Base-by-base conservation (phyloP, 257 asterid genomes). In the Linaria vulgaris region DNA sequence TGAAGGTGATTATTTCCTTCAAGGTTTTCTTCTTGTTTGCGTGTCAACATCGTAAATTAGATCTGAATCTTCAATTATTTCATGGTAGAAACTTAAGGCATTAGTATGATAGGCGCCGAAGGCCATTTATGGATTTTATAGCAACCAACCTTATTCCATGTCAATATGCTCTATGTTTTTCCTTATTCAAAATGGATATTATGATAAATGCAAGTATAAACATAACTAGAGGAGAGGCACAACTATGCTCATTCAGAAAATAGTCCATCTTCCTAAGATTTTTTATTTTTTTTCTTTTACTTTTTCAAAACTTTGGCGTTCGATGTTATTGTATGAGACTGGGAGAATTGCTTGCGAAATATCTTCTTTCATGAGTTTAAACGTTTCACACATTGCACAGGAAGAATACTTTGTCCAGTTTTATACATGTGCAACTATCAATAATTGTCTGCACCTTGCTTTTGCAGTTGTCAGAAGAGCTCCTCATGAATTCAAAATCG, bases 401-500 rank as follows among this genome's bases (percentile, higher is more conserved):
- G 47, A 49, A 39, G 30, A 34, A 43, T 17, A 16, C 11, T 50
- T 57, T 51, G 12, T 54, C 17, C 62, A 63, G 16, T n/a, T 44
- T 45, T 53, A 31, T 23, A 60, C 25, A 66, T 20, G 44, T 39
- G 38, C 5, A 14, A 22, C 63, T 66, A 70, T 45, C 62, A 44
- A 66, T 61, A 15, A 65, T 62, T 52, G 63, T 69, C 63, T 52
- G 54, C 64, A 19, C 53, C 76, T 73, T 54, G 57, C 53, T 72
- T 80, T 63, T 82, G 82, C 95, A 94, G 99, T 94, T 75, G 90
- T 94, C 69, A 77, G 87, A 83, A 83, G 96, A 85, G 89, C 97
- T 67, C 99, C 99, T 6, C 99, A 94, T 38, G 99, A 87, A 72
- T 94, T 94, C 78, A 94, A 94, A 75, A 90, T 94, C 56, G 72